These are phyloP conservation scores for Halenospora varia DNA, from an alignment of 495 filamentous ascomycete species.

Conservation along the genomic window DNA sequence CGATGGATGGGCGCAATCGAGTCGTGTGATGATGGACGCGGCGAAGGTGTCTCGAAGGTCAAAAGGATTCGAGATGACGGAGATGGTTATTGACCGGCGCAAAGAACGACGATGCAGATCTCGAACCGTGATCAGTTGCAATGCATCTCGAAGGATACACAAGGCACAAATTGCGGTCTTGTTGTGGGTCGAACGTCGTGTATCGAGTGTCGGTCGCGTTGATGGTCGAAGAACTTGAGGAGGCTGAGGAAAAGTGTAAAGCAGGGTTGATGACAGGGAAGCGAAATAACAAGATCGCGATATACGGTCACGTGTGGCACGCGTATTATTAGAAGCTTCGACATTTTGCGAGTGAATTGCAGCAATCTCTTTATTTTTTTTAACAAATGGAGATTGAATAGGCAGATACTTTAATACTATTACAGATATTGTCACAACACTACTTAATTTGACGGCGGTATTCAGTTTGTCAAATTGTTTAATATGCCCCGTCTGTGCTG, in stretches of 20 bases:
- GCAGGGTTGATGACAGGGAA: background rate
- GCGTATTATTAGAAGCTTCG: background rate
- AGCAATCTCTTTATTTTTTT: too few species aligned
- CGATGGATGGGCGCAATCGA: background rate
- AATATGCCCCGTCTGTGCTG: too few species aligned
- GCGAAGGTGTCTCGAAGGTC: background rate
- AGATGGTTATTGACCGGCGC: background rate
- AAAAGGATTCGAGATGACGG: background rate
- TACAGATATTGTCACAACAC: too few species aligned
- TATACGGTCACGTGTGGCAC: too few species aligned
- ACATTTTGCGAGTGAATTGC: too few species aligned
- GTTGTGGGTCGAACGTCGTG: background rate
- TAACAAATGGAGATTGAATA: too few species aligned
- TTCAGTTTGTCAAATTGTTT: too few species aligned
- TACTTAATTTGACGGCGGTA: too few species aligned
- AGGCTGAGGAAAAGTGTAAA: constrained; percentile 1
- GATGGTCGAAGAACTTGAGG: background rate
- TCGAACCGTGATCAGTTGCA: background rate
- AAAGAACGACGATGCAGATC: background rate
- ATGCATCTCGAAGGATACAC: background rate
- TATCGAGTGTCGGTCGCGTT: background rate
- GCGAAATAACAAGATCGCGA: background rate
- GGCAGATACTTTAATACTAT: too few species aligned
- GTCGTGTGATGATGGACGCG: background rate
- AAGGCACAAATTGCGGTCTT: background rate